Base-by-base conservation (phyloP, 2,329 filamentous ascomycete genomes). In the Pseudogymnoascus sp. region DNA sequence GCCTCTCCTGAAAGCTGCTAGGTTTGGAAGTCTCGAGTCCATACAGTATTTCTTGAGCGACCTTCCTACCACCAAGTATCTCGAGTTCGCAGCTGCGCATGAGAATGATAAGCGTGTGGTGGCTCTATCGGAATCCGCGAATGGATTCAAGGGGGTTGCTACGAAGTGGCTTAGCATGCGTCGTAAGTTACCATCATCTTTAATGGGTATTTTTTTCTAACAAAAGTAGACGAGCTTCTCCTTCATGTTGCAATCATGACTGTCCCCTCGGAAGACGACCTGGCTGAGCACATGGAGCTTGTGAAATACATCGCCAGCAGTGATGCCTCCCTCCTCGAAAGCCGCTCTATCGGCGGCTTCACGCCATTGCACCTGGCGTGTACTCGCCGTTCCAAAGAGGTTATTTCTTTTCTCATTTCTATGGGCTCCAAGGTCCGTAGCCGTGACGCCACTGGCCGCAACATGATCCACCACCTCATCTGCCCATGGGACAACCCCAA, bases 31-130 rank as follows among this genome's bases (percentile, higher is more conserved):
- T 18, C 70, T 93, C n/a, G 81, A 87, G 38, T 80, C 81, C 16
- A 82, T 90, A 0, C 85, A 94, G 68, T 95, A 89, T 83, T 90
- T 93, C 70, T 73, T 91, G 61, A 85, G 87, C 62, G 87, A 90
- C 63, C 81, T 83, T 0, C 89, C 90, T 0, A 74, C 83, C 65
- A 79, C 84, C 28, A 77, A 82, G 60, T 94, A 94, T 68, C 73
- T 79, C 25, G 83, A 90, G 50, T 94, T 91, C 69, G 79, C 85
- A 0, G 81, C 84, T 65, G 71, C 76, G 1, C 81, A 88, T 60
- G 78, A 77, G 63, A 77, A 84, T 22, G 86, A 93, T 64, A 73
- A 79, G 59, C 78, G 83, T 38, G 73, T 93, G 57, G 81, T 83
- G 67, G 81, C 82, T 61, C 75, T 94, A 4, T 79, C 77, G 3